Evolutionary conservation across 768 basidiomycete genomes (phyloP).

Genomic region (Gautieria morchelliformis): DNA sequence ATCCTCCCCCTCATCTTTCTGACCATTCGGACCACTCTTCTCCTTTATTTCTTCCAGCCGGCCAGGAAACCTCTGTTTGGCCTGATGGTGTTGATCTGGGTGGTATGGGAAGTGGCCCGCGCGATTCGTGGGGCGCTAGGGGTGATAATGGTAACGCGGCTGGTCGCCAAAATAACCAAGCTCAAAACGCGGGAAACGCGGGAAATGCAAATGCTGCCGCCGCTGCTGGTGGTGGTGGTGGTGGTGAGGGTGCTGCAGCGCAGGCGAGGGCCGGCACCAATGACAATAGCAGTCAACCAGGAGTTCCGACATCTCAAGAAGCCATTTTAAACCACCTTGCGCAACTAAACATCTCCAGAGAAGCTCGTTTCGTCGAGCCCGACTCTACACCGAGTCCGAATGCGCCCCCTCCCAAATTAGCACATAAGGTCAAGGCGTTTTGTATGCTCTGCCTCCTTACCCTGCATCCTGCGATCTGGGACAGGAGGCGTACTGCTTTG

Average conservation of each 20-base stretch:
- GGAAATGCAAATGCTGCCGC: constrained; percentile 18
- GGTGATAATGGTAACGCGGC: constrained; percentile 26
- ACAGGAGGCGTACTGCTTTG: constrained; percentile 50
- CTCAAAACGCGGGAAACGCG: constrained; percentile 10
- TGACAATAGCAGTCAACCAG: constrained; percentile 17
- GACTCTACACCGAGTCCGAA: constrained; percentile 11
- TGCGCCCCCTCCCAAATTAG: constrained; percentile 28
- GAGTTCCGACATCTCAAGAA: constrained; percentile 22
- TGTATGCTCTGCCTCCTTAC: constrained; percentile 47
- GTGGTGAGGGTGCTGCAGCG: background rate
- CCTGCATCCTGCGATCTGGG: constrained; percentile 67
- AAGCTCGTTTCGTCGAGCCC: constrained; percentile 41
- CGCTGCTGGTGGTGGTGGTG: constrained; percentile 12
- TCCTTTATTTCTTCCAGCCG: constrained; percentile 72
- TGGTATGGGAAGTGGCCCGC: constrained; percentile 68
- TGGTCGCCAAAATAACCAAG: constrained; percentile 16
- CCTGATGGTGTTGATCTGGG: constrained; percentile 56
- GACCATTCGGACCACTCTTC: constrained; percentile 52
- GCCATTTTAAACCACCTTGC: constrained; percentile 42
- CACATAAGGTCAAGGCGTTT: constrained; percentile 45
- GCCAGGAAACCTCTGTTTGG: constrained; percentile 64
- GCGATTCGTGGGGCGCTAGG: constrained; percentile 43
- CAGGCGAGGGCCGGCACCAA: background rate
- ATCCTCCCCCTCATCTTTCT: constrained; percentile 60
- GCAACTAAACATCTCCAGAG: constrained; percentile 44